Percentiles rank a stretch among this genome's conserved stretches.
phyloP scores from a whole-genome alignment of 371 early-diverging fungal species.

The Rhizopus sp. region DNA sequence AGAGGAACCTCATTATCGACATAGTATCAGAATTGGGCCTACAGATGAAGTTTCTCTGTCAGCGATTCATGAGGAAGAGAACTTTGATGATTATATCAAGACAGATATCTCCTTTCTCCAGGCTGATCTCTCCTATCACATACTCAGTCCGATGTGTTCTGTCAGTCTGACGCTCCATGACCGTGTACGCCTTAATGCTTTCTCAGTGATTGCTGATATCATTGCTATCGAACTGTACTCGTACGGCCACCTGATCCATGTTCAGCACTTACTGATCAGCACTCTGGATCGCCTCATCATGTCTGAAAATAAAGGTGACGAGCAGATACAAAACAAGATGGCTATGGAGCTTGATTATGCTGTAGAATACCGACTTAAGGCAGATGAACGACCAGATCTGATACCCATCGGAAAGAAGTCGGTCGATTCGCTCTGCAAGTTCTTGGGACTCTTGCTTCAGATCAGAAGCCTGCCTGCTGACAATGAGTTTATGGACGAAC shows the following conservation, averaged over 20 bases:
- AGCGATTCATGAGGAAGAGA: constrained; percentile 15
- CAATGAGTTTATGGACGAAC: constrained; percentile 67
- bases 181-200: constrained; percentile 54
- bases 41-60: constrained; percentile 19
- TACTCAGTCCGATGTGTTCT: constrained; percentile 65
- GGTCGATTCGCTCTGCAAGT: constrained; percentile 55
- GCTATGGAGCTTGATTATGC: constrained; percentile 32
- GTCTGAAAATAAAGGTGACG: constrained; percentile 61
- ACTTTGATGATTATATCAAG: constrained; percentile 3
- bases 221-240: constrained; percentile 62
- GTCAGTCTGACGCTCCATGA: constrained; percentile 64
- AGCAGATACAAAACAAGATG: constrained; percentile 33
- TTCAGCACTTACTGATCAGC: constrained; percentile 64
- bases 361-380: constrained; percentile 29
- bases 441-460: constrained; percentile 57
- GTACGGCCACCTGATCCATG: constrained; percentile 50
- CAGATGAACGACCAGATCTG: constrained; percentile 23
- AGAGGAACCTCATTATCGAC: constrained; percentile 9
- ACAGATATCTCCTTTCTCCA: constrained; percentile 34
- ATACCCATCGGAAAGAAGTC: constrained; percentile 35
- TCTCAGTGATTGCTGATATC: constrained; percentile 63
- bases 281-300: constrained; percentile 63
- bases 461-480: constrained; percentile 62
- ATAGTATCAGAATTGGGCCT: constrained; percentile 25
- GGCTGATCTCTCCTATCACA: constrained; percentile 51